These are phyloP conservation scores for Aaosphaeria arxii DNA, from an alignment of 2,329 filamentous ascomycete genomes.

Conservation along the genomic window DNA sequence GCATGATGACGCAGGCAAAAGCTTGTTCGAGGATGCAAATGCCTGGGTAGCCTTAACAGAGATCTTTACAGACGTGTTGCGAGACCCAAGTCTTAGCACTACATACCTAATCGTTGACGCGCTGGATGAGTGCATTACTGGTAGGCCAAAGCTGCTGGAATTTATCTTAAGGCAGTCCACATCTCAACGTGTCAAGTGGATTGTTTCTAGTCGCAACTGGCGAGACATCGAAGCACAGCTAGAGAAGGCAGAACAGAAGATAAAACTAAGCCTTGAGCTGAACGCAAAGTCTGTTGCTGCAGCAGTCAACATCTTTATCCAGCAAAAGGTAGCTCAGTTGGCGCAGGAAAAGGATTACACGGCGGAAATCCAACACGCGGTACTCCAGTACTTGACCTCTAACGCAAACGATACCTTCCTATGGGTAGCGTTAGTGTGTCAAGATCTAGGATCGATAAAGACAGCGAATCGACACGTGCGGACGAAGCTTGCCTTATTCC, in stretches of 20 bases:
- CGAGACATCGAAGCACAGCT: constrained; percentile 1
- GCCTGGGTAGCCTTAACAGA: constrained; percentile 35
- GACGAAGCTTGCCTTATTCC: constrained; percentile 22
- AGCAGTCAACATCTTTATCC: background rate
- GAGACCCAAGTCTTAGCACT: constrained; percentile 19
- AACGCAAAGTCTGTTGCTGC: background rate
- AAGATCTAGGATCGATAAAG: constrained; percentile 21
- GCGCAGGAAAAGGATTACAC: background rate
- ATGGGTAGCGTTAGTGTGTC: constrained; percentile 24
- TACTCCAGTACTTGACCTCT: background rate
- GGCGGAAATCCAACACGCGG: background rate
- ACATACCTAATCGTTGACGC: constrained; percentile 9
- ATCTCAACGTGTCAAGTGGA: background rate
- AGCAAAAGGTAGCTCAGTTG: background rate
- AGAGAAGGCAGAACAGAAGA: background rate
- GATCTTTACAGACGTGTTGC: constrained; percentile 41
- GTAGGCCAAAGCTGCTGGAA: constrained; percentile 3
- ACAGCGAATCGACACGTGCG: constrained; percentile 5
- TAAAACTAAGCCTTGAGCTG: background rate
- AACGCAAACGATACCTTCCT: constrained; percentile 31
- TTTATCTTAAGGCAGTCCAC: constrained; percentile 1
- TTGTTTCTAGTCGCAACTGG: constrained; percentile 1
- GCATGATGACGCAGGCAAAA: constrained; percentile 33
- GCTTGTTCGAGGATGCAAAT: constrained; percentile 42
- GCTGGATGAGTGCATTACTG: constrained; percentile 9